phyloP scores from a whole-genome alignment of 2,329 filamentous ascomycete species.

The Chaetomium sp. region DNA sequence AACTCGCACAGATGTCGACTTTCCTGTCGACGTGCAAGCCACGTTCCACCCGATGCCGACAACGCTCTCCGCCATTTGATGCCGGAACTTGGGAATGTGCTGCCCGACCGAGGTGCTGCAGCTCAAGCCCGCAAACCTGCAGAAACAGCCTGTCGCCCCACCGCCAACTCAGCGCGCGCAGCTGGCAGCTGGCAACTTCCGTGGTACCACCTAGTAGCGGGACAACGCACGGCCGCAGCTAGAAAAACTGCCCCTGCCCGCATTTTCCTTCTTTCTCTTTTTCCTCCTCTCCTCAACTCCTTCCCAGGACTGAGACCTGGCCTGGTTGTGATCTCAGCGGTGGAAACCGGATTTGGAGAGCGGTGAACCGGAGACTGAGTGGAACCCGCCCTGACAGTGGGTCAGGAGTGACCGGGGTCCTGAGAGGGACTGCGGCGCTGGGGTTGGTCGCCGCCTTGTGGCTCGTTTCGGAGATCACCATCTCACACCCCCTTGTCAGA shows the following conservation, averaged over 20 bases:
- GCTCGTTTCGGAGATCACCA: conserved; percentile 29
- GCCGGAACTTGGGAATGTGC: background rate
- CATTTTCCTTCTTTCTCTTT: conserved; percentile 6
- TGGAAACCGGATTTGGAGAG: conserved; percentile 24
- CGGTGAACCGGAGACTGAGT: conserved; percentile 15
- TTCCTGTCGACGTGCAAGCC: conserved; percentile 3
- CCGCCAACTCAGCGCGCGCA: conserved; percentile 33
- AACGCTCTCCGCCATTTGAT: conserved; percentile 18
- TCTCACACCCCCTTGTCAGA: conserved; percentile 21
- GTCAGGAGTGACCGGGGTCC: conserved; percentile 20
- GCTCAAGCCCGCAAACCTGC: conserved; percentile 1
- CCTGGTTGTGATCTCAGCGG: conserved; percentile 18
- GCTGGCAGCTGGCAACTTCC: conserved; percentile 23
- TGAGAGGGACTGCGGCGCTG: conserved; percentile 15
- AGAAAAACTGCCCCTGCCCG: conserved; percentile 27
- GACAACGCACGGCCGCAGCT: conserved; percentile 13
- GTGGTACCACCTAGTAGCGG: conserved; percentile 5
- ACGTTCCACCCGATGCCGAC: background rate
- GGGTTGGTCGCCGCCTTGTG: conserved; percentile 17
- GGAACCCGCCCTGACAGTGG: conserved; percentile 11
- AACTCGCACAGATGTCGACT: background rate
- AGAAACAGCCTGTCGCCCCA: conserved; percentile 28
- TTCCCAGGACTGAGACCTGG: conserved; percentile 10
- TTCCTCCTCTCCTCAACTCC: conserved; percentile 1
- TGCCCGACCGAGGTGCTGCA: conserved; percentile 10